Evolutionary conservation across 2,329 filamentous ascomycete genomes (phyloP).

Genomic region (Aspergillus amoenus): DNA sequence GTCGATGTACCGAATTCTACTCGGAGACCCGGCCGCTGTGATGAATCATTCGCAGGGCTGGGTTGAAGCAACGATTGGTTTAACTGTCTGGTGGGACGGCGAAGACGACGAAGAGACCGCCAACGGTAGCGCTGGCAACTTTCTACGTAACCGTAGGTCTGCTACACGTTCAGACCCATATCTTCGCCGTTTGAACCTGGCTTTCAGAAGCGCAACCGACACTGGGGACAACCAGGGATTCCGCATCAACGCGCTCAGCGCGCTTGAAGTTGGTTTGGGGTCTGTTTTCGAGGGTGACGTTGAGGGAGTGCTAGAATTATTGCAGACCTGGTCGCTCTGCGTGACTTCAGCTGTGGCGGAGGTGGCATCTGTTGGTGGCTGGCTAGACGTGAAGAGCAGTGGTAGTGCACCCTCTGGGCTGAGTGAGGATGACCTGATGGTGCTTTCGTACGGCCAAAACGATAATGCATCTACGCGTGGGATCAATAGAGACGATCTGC

Average conservation of each 20-base stretch:
- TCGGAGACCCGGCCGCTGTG: conserved; percentile 74
- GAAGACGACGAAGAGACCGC: conserved; percentile 55
- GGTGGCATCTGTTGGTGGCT: conserved; percentile 77
- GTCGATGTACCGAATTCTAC: conserved; percentile 74
- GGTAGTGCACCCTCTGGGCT: conserved; percentile 61
- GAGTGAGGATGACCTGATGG: conserved; percentile 80
- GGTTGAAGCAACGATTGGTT: conserved; percentile 80
- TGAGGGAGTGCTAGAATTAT: conserved; percentile 70
- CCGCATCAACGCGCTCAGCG: conserved; percentile 71
- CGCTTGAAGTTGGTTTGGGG: conserved; percentile 77
- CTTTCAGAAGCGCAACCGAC: conserved; percentile 66
- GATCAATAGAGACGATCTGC: conserved; percentile 74
- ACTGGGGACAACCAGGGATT: conserved; percentile 66
- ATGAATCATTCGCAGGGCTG: conserved; percentile 80
- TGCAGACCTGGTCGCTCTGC: conserved; percentile 78
- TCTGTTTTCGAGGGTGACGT: conserved; percentile 80
- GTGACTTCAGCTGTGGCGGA: conserved; percentile 78
- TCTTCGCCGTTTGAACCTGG: conserved; percentile 67
- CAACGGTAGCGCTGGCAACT: conserved; percentile 18
- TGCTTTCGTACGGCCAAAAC: conserved; percentile 69
- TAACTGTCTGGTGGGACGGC: conserved; percentile 92
- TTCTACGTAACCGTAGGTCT: conserved; percentile 5
- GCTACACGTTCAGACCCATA: conserved; percentile 60
- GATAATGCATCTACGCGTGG: conserved; percentile 47
- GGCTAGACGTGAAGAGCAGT: conserved; percentile 66